Base-by-base conservation (phyloP, 2,329 filamentous ascomycete genomes). In the Phoma herbarum region DNA sequence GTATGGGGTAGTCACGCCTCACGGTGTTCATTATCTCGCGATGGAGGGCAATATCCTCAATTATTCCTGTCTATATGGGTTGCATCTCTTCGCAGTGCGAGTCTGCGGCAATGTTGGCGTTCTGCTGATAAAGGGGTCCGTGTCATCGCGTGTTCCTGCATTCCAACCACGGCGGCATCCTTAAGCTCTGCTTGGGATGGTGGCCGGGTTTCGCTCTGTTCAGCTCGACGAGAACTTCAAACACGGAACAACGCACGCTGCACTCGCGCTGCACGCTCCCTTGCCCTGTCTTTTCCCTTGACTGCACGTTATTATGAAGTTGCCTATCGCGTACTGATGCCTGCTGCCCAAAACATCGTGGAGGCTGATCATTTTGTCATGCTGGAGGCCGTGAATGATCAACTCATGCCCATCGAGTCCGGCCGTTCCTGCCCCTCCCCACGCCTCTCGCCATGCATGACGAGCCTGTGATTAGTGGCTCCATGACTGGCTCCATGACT, bases 111-210 rank as follows among this genome's bases (percentile, higher is more conserved):
- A 28, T 20, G 41, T 52, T 51, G 57, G 41, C 41, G 57, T 47
- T 48, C 46, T 55, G 51, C 57, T 59, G 57, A 12, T 54, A 28
- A 52, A 53, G 45, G 47, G 55, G 55, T 29, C 57, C 57, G 57
- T 59, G 51, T 58, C 48, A 48, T 57, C 43, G 47, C 46, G 45
- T 59, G 56, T 53, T 53, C 55, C 49, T 52, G 41, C 55, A 52
- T 59, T 59, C 31, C 31, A 35, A 35, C 51, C 57, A 47, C 45
- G 37, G 49, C 26, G 16, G 31, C 23, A 52, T 29, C 49, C 43
- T 59, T 14, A 35, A n/a, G 31, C 31, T 35, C 11, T 35, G 31
- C 31, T 35, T 35, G 31, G 31, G 31, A 35, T 35, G 31, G 31
- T 35, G 31, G 29, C 29, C 29, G 29, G 31, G 31, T 35, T 35